Evolutionary conservation across 2,329 filamentous ascomycete genomes (phyloP).

Genomic region (Neofusicoccum sp.): DNA sequence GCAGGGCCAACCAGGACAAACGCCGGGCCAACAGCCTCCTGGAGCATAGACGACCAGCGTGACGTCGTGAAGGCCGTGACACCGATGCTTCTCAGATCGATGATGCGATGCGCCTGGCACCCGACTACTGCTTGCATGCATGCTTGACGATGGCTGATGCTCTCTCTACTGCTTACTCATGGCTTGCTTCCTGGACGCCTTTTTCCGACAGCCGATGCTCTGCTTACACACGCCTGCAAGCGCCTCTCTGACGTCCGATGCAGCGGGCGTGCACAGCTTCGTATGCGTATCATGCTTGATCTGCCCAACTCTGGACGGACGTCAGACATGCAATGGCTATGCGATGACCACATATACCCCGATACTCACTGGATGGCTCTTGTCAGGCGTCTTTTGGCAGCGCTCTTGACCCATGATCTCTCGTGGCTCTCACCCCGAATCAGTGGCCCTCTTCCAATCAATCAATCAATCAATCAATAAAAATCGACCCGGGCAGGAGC

Average conservation of each 20-base stretch:
- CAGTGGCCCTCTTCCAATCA: neutral
- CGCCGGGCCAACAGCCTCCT: slow-evolving; percentile 32
- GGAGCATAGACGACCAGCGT: slow-evolving; percentile 34
- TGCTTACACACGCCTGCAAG: slow-evolving; percentile 7
- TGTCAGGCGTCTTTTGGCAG: slow-evolving; percentile 12
- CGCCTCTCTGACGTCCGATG: slow-evolving; percentile 4
- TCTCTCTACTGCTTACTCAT: slow-evolving; percentile 22
- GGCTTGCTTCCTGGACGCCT: slow-evolving; percentile 16
- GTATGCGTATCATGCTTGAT: slow-evolving; percentile 21
- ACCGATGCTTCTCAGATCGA: slow-evolving; percentile 39
- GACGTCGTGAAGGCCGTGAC: slow-evolving; percentile 34
- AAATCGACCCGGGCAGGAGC: slow-evolving; percentile 1
- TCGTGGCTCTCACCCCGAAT: neutral
- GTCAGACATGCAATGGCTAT: slow-evolving; percentile 21
- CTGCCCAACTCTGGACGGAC: slow-evolving; percentile 18
- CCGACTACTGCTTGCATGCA: slow-evolving; percentile 42
- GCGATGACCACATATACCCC: slow-evolving; percentile 21
- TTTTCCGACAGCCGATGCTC: slow-evolving; percentile 20
- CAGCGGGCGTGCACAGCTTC: slow-evolving; percentile 5
- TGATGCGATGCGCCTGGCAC: slow-evolving; percentile 24
- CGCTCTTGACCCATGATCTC: slow-evolving; percentile 18
- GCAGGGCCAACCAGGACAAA: slow-evolving; percentile 22
- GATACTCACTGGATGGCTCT: slow-evolving; percentile 19
- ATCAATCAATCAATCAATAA: neutral
- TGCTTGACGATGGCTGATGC: slow-evolving; percentile 32